Evolutionary conservation across 192 early-diverging fungal genomes (phyloP).

Genomic region (Pilaira anomala): DNA sequence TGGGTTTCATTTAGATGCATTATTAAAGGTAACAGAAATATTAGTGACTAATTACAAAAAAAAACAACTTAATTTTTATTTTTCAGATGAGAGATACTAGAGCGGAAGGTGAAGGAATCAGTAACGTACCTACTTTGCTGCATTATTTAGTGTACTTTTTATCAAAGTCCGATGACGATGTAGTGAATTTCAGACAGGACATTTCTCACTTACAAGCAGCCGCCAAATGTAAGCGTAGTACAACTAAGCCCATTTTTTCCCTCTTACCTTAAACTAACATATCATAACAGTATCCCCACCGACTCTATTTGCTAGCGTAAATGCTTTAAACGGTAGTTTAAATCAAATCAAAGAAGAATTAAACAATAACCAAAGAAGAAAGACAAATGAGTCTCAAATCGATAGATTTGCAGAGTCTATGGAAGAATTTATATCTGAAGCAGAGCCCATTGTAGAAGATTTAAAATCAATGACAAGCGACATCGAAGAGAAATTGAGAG

Average conservation of each 20-base stretch:
- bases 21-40: conserved; percentile 44
- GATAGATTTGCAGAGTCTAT: conserved; percentile 49
- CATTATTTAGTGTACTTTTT: conserved; percentile 52
- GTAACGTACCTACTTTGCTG: conserved; percentile 46
- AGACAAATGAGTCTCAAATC: conserved; percentile 33
- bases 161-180: conserved; percentile 36
- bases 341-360: conserved; percentile 49
- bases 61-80: neutral
- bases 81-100: conserved; percentile 54
- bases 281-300: conserved; percentile 40
- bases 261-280: too few relatives aligned
- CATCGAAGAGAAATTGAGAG: conserved; percentile 44
- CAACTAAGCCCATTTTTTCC: neutral
- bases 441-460: conserved; percentile 42
- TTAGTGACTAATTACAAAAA: neutral
- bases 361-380: conserved; percentile 9
- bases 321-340: conserved; percentile 40
- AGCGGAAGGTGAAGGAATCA: conserved; percentile 41
- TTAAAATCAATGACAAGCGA: conserved; percentile 37
- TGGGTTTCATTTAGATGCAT: conserved; percentile 53
- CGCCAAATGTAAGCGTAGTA: conserved; percentile 33
- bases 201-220: conserved; percentile 52
- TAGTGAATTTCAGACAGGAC: conserved; percentile 50
- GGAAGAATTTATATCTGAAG: conserved; percentile 48
- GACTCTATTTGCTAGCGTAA: conserved; percentile 48